These are phyloP conservation scores for Pseudohalonectria lignicola DNA, from an alignment of 2,329 filamentous ascomycete genomes.

Conservation along the genomic window DNA sequence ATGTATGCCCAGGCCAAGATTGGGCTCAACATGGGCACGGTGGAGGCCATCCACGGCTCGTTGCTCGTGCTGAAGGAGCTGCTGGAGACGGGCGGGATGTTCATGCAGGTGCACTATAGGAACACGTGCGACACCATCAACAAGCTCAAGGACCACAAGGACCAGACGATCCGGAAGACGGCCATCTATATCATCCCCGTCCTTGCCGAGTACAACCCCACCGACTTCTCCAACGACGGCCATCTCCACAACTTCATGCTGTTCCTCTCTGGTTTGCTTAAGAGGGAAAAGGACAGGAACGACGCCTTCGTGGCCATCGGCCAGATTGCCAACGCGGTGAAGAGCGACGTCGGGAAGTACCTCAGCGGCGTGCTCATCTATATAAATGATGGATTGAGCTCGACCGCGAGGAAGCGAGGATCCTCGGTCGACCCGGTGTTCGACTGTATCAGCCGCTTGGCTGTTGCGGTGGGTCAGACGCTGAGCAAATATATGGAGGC, in stretches of 20 bases:
- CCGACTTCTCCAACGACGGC: slow-evolving; percentile 78
- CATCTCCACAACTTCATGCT: slow-evolving; percentile 97
- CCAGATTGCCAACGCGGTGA: slow-evolving; percentile 91
- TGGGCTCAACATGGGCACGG: slow-evolving; percentile 68
- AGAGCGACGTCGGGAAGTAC: slow-evolving; percentile 89
- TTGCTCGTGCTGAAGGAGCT: slow-evolving; percentile 87
- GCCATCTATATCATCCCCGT: slow-evolving; percentile 87
- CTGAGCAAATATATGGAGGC: slow-evolving; percentile 98
- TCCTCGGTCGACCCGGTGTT: slow-evolving; percentile 69
- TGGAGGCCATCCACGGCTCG: slow-evolving; percentile 90
- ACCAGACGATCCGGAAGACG: slow-evolving; percentile 76
- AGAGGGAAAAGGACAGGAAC: slow-evolving; percentile 89
- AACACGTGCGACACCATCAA: slow-evolving; percentile 89
- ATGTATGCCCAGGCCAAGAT: slow-evolving; percentile 79
- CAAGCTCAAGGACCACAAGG: slow-evolving; percentile 85
- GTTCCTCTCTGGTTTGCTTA: slow-evolving; percentile 84
- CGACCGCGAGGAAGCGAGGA: slow-evolving; percentile 59
- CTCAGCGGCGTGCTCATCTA: slow-evolving; percentile 89
- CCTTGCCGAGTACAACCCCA: slow-evolving; percentile 82
- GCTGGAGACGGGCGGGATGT: slow-evolving; percentile 93
- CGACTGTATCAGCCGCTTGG: slow-evolving; percentile 93
- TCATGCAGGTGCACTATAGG: slow-evolving; percentile 91
- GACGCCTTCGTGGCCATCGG: slow-evolving; percentile 93
- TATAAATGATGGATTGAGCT: slow-evolving; percentile 79
- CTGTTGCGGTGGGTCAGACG: slow-evolving; percentile 89